phyloP scores from a whole-genome alignment of 108 stramenopile genomes.

The Cyclotella baltica region DNA sequence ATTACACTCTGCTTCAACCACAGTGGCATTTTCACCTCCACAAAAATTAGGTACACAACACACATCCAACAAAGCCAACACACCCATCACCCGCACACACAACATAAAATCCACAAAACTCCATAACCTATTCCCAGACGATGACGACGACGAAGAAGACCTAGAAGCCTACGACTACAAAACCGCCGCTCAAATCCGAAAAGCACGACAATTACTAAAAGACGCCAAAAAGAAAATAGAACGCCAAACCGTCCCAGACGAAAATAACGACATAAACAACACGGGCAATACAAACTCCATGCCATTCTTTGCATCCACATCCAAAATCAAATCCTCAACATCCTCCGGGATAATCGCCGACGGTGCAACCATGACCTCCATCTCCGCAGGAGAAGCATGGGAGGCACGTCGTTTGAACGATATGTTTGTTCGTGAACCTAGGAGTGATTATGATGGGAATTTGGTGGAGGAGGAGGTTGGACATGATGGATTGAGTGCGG shows the following conservation, averaged over 20 bases:
- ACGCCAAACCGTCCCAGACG: background rate
- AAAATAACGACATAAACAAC: background rate
- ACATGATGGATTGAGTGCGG: constrained; percentile 18
- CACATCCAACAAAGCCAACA: background rate
- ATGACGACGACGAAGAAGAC: constrained; percentile 31
- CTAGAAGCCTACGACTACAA: constrained; percentile 22
- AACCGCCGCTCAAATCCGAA: constrained; percentile 37
- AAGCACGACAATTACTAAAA: constrained; percentile 29
- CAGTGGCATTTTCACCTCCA: no score
- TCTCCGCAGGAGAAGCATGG: constrained; percentile 83
- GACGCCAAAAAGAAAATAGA: constrained; percentile 47
- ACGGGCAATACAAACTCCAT: background rate
- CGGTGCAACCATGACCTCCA: constrained; percentile 76
- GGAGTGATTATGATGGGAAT: constrained; percentile 37
- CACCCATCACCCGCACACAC: background rate
- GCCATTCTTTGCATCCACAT: constrained; percentile 37
- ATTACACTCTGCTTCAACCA: no score
- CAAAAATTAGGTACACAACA: no score
- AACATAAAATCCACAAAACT: background rate
- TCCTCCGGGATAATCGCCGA: constrained; percentile 64
- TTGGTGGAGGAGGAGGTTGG: constrained; percentile 55
- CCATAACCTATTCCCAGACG: constrained; percentile 8
- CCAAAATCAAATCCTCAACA: constrained; percentile 52
- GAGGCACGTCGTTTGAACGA: constrained; percentile 52
- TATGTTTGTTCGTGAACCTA: constrained; percentile 43